A percentile compares a stretch with the other conserved stretches of the same genome.
Conservation (phyloP, 2,329 filamentous ascomycete species). For the Xylaria hypoxylon region DNA sequence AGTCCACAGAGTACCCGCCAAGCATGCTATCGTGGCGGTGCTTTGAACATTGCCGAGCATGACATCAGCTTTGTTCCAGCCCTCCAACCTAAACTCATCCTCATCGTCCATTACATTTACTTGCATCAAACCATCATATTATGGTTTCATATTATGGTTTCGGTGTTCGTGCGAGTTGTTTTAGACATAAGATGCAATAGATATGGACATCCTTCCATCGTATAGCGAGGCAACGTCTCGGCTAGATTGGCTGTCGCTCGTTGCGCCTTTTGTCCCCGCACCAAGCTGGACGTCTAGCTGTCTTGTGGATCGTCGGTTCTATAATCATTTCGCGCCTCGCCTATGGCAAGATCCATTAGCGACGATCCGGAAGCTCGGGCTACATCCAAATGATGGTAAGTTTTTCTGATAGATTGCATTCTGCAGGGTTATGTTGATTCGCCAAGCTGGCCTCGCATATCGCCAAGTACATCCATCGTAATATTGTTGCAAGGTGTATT, state of each 20-base stretch:
- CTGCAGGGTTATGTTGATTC: background rate
- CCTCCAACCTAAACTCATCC: background rate
- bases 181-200: background rate
- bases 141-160: background rate
- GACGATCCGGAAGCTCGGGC: constrained; percentile 53
- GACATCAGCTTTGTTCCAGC: constrained; percentile 26
- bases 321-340: constrained; percentile 61
- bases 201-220: constrained; percentile 60
- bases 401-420: constrained; percentile 1
- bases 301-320: constrained; percentile 61
- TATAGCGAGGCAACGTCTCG: constrained; percentile 63
- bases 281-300: constrained; percentile 60
- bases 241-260: constrained; percentile 62
- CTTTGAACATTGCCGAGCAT: constrained; percentile 18
- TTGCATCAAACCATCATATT: background rate
- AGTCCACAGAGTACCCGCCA: constrained; percentile 15
- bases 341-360: constrained; percentile 65
- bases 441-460: background rate
- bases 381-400: constrained; percentile 60
- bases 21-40: constrained; percentile 20
- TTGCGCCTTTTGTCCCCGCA: constrained; percentile 58
- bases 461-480: background rate
- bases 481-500: background rate
- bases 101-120: background rate
- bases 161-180: background rate